These are phyloP conservation scores for Penicillium angulare DNA, from an alignment of 495 filamentous ascomycete genomes.

Conservation along the genomic window DNA sequence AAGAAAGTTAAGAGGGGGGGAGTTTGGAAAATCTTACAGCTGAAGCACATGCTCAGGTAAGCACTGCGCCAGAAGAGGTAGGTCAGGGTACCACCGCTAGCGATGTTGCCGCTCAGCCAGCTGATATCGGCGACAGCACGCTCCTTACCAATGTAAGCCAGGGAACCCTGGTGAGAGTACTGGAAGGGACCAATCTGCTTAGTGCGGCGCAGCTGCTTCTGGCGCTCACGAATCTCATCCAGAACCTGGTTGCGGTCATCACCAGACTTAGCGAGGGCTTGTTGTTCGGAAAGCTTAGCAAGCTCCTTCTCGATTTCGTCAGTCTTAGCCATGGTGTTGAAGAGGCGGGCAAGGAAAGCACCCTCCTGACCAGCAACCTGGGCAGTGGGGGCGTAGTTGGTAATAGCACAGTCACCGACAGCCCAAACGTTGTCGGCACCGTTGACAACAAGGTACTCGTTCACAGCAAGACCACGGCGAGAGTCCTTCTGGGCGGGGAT, in stretches of 20 bases:
- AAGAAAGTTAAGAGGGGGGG: neutral
- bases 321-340: conserved; percentile 97
- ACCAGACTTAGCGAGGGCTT: conserved; percentile 60
- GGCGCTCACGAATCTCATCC: conserved; percentile 74
- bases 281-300: conserved; percentile 56
- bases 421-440: conserved; percentile 96
- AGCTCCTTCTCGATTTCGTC: conserved; percentile 75
- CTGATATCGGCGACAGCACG: conserved; percentile 96
- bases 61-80: conserved; percentile 96
- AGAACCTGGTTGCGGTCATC: conserved; percentile 56
- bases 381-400: conserved; percentile 96
- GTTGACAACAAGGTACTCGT: conserved; percentile 98
- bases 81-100: conserved; percentile 76
- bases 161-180: conserved; percentile 93
- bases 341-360: conserved; percentile 88
- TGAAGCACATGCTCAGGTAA: conserved; percentile 99
- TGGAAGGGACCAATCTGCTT: conserved; percentile 96
- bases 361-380: conserved; percentile 97
- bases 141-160: conserved; percentile 98
- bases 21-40: conserved; percentile 72
- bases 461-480: conserved; percentile 89
- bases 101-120: conserved; percentile 96
- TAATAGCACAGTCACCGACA: conserved; percentile 84
- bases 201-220: conserved; percentile 81
- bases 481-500: conserved; percentile 95